These are phyloP conservation scores for Nymphaea thermarum DNA, from an alignment of 164 flowering plant genomes.

Conservation along the genomic window DNA sequence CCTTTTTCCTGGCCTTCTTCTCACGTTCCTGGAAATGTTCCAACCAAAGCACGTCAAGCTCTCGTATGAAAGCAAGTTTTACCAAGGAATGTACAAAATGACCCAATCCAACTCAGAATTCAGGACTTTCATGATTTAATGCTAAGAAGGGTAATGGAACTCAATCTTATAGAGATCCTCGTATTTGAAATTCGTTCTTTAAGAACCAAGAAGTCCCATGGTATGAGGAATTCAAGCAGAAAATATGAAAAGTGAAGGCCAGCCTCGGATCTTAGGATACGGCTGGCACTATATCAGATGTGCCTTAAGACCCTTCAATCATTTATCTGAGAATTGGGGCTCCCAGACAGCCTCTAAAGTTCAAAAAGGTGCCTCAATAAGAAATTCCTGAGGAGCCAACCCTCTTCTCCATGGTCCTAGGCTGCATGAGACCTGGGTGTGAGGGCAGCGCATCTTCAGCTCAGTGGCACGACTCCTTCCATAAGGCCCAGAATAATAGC, in stretches of 20 bases:
- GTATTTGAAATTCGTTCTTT: background rate
- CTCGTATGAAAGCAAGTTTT: background rate
- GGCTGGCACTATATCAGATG: background rate
- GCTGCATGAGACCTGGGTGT: background rate
- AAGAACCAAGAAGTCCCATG: background rate
- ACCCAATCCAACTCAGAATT: background rate
- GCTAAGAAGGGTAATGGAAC: too few relatives aligned
- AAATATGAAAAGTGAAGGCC: background rate
- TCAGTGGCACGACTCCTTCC: too few relatives aligned
- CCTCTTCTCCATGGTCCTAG: background rate
- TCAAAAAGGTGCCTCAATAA: too few relatives aligned
- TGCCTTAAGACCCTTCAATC: background rate
- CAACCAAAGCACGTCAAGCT: background rate
- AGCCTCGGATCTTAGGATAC: background rate
- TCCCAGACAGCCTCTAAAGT: background rate
- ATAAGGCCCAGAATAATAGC: too few relatives aligned
- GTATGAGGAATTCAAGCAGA: background rate
- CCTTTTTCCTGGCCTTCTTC: slow-evolving; percentile 73
- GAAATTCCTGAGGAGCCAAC: too few relatives aligned
- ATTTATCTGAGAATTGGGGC: background rate
- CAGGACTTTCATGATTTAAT: background rate
- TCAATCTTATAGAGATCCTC: background rate
- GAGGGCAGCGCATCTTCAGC: background rate
- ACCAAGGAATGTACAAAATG: background rate
- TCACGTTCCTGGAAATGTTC: slow-evolving; percentile 53